Evolutionary conservation across 2,329 filamentous ascomycete genomes (phyloP).

Genomic region (Penicillium sp.): DNA sequence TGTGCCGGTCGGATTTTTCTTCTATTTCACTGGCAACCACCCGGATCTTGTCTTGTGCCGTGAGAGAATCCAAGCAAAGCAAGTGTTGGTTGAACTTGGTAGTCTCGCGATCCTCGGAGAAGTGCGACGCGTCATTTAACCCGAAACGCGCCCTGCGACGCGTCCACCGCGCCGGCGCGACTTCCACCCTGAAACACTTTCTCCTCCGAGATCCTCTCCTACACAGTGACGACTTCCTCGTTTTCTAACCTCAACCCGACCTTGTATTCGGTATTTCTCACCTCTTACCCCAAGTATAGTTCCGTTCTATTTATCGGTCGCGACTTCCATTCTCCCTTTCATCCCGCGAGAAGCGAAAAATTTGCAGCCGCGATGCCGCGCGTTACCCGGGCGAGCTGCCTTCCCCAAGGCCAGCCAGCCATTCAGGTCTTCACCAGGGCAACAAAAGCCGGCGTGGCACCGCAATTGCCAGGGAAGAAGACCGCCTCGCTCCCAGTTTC

Average conservation of each 20-base stretch:
- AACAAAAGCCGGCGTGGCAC: slow-evolving; percentile 40
- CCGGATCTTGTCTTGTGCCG: neutral
- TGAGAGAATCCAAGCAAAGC: neutral
- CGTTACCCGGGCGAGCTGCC: slow-evolving; percentile 29
- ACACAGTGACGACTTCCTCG: neutral
- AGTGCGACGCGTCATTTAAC: slow-evolving; percentile 15
- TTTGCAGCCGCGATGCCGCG: slow-evolving; percentile 32
- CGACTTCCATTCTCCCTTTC: slow-evolving; percentile 7
- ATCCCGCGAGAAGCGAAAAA: slow-evolving; percentile 12
- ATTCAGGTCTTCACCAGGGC: slow-evolving; percentile 47
- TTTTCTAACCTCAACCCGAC: slow-evolving; percentile 5
- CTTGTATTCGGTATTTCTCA: too few species aligned
- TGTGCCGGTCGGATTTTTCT: too few species aligned
- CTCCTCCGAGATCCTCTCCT: slow-evolving; percentile 3
- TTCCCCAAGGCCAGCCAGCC: slow-evolving; percentile 38
- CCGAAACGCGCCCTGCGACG: slow-evolving; percentile 15
- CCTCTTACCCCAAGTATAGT: neutral
- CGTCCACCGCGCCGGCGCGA: slow-evolving; percentile 11
- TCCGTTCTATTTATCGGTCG: slow-evolving; percentile 23
- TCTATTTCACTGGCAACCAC: neutral
- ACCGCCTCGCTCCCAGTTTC: slow-evolving; percentile 29
- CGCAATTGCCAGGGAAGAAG: slow-evolving; percentile 35
- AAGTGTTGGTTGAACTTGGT: neutral
- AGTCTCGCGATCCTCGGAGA: neutral
- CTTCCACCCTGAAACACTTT: neutral